Evolutionary conservation across 192 early-diverging fungal genomes (phyloP).

Genomic region (Entomortierella lignicola): DNA sequence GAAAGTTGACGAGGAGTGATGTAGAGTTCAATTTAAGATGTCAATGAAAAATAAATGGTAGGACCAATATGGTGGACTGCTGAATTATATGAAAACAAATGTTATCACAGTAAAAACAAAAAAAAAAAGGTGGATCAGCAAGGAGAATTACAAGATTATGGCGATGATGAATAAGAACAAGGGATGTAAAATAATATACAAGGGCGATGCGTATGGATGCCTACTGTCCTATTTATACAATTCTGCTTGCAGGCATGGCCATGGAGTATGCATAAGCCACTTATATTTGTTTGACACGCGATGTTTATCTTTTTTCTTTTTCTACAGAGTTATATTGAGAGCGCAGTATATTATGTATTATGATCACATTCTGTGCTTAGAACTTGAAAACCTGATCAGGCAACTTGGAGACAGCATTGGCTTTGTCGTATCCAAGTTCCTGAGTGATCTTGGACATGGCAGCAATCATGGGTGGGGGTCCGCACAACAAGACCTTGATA

Average conservation of each 20-base stretch:
- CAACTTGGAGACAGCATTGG: conserved; percentile 82
- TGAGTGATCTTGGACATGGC: conserved; percentile 78
- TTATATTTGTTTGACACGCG: not conserved
- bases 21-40: no score
- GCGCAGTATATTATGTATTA: no score
- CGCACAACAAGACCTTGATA: conserved; percentile 91
- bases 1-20: no score
- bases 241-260: no score
- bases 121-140: no score
- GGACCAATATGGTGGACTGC: no score
- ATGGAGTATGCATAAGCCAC: not conserved
- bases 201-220: not conserved
- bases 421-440: conserved; percentile 84
- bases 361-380: conserved; percentile 56
- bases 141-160: not conserved
- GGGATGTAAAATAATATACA: not conserved
- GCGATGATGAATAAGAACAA: not conserved
- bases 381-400: conserved; percentile 93
- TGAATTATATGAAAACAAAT: no score
- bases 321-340: no score
- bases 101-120: no score
- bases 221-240: no score
- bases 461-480: conserved; percentile 90
- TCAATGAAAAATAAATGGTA: no score
- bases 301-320: not conserved